Percentiles rank a stretch among this genome's conserved stretches.
Evolutionary conservation across 2,329 filamentous ascomycete species (phyloP).

Genomic region (Sporothrix sp.): DNA sequence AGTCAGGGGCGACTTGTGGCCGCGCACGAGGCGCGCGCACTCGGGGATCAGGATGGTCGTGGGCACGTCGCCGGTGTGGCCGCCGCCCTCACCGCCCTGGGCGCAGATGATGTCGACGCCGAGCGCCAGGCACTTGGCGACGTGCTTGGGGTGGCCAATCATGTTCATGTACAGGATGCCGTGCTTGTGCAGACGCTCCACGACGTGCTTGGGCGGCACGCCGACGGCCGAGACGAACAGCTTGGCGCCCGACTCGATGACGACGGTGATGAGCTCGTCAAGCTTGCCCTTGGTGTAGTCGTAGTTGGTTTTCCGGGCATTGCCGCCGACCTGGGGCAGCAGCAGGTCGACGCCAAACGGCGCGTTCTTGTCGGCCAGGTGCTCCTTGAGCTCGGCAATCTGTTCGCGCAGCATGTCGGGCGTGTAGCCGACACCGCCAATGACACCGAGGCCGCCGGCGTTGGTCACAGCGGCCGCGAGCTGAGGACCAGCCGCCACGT

Average conservation of each 20-base stretch:
- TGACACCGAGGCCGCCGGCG: slow-evolving; percentile 90
- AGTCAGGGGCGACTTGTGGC: slow-evolving; percentile 76
- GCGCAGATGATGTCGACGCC: slow-evolving; percentile 96
- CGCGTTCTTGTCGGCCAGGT: slow-evolving; percentile 79
- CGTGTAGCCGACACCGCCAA: slow-evolving; percentile 91
- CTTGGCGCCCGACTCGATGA: slow-evolving; percentile 83
- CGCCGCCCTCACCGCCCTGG: slow-evolving; percentile 94
- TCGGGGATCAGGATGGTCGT: slow-evolving; percentile 88
- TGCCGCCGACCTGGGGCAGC: slow-evolving; percentile 88
- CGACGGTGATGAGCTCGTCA: slow-evolving; percentile 76
- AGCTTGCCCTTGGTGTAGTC: slow-evolving; percentile 99
- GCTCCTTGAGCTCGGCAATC: slow-evolving; percentile 86
- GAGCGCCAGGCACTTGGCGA: slow-evolving; percentile 85
- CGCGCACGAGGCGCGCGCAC: slow-evolving; percentile 71
- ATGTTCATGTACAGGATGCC: slow-evolving; percentile 99
- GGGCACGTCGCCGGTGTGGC: slow-evolving; percentile 89
- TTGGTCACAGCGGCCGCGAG: slow-evolving; percentile 95
- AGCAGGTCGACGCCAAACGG: slow-evolving; percentile 93
- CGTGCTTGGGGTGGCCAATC: slow-evolving; percentile 99
- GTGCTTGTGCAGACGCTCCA: slow-evolving; percentile 78
- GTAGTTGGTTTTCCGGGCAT: slow-evolving; percentile 94
- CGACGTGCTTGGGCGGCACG: slow-evolving; percentile 77
- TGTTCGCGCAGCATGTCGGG: slow-evolving; percentile 96
- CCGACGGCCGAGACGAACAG: slow-evolving; percentile 97
- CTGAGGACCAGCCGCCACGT: slow-evolving; percentile 93